A percentile compares a stretch with the other conserved stretches of the same genome.
phyloP scores from a whole-genome alignment of 345 rosid species.

The Capsella bursapastoris region DNA sequence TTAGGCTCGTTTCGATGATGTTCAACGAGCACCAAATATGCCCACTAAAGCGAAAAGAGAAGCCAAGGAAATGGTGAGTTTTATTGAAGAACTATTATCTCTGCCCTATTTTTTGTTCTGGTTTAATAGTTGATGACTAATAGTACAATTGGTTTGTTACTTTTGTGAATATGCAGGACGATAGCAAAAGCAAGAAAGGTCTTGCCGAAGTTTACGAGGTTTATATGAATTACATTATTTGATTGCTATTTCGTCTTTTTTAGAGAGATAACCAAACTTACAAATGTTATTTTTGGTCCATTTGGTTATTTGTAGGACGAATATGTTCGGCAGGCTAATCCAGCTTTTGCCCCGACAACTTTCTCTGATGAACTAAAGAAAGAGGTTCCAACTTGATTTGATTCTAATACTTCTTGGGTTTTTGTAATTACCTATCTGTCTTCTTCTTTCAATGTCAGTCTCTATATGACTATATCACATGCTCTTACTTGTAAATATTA shows the following conservation, averaged over 20 bases:
- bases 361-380: slow-evolving; percentile 74
- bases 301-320: slow-evolving; percentile 67
- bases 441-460: slow-evolving; percentile 5
- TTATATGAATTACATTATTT: slow-evolving; percentile 36
- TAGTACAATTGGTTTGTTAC: background rate
- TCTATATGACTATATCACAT: slow-evolving; percentile 1
- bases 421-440: background rate
- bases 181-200: slow-evolving; percentile 91
- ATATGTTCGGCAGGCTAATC: slow-evolving; percentile 72
- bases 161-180: slow-evolving; percentile 65
- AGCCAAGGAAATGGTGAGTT: slow-evolving; percentile 69
- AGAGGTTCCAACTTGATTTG: slow-evolving; percentile 9
- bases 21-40: slow-evolving; percentile 55
- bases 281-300: slow-evolving; percentile 8
- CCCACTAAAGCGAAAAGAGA: slow-evolving; percentile 72
- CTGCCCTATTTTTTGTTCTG: background rate
- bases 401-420: background rate
- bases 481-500: slow-evolving; percentile 15
- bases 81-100: slow-evolving; percentile 3
- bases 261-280: slow-evolving; percentile 18
- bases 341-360: slow-evolving; percentile 67
- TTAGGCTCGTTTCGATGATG: slow-evolving; percentile 79
- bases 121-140: slow-evolving; percentile 9
- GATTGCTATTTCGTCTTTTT: background rate
- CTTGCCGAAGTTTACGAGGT: slow-evolving; percentile 99